Conservation (phyloP, 2,329 filamentous ascomycete species). For the Aureobasidium melanogenum region DNA sequence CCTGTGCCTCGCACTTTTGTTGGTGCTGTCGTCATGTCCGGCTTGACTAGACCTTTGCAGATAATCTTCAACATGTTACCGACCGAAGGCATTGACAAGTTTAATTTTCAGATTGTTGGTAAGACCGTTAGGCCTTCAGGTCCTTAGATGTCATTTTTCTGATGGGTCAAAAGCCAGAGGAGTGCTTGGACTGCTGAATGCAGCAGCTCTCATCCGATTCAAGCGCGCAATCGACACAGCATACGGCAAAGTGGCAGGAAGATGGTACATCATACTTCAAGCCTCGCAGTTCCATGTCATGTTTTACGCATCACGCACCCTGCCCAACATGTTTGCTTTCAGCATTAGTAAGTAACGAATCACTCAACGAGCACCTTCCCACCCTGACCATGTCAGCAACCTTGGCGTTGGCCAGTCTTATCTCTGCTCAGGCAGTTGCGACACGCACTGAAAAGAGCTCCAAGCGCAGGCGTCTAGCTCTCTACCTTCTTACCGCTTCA, state of each 20-base stretch:
- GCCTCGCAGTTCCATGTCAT: slow-evolving; percentile 83
- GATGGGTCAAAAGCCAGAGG: slow-evolving; percentile 49
- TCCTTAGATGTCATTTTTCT: neutral
- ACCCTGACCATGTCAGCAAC: slow-evolving; percentile 44
- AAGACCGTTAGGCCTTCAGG: slow-evolving; percentile 12
- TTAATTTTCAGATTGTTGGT: slow-evolving; percentile 52
- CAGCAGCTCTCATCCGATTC: slow-evolving; percentile 58
- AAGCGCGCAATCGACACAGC: slow-evolving; percentile 52
- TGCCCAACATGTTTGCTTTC: slow-evolving; percentile 97
- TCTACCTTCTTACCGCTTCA: slow-evolving; percentile 69
- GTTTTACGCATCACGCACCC: slow-evolving; percentile 82
- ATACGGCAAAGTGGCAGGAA: slow-evolving; percentile 59
- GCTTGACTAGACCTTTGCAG: slow-evolving; percentile 57
- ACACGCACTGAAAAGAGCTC: slow-evolving; percentile 27
- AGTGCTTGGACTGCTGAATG: slow-evolving; percentile 71
- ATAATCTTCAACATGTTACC: neutral
- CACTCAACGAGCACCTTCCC: neutral
- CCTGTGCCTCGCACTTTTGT: slow-evolving; percentile 87
- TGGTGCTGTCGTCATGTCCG: slow-evolving; percentile 68
- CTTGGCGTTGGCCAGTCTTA: slow-evolving; percentile 47
- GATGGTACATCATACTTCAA: slow-evolving; percentile 75
- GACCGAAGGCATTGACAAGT: neutral
- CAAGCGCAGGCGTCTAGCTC: slow-evolving; percentile 51
- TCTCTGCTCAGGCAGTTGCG: slow-evolving; percentile 37
- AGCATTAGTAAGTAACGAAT: slow-evolving; percentile 55